Conservation (phyloP, 768 basidiomycete genomes). For the Lenzites betulinus region DNA sequence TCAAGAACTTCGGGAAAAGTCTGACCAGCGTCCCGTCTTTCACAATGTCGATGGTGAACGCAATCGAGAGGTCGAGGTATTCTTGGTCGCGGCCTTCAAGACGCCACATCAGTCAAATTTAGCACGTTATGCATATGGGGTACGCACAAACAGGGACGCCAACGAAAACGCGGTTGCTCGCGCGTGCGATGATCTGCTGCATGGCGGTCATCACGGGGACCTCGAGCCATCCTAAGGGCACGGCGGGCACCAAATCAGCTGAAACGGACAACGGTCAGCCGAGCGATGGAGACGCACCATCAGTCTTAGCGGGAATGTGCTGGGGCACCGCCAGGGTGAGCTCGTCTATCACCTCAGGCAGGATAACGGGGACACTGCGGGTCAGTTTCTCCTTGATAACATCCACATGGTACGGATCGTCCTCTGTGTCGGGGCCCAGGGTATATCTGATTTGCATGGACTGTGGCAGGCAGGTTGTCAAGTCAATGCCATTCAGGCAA, state of each 20-base stretch:
- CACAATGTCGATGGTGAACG: constrained; percentile 36
- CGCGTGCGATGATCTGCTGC: constrained; percentile 31
- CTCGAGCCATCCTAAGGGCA: constrained; percentile 30
- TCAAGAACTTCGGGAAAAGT: constrained; percentile 36
- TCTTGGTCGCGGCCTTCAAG: constrained; percentile 33
- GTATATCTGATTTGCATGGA: constrained; percentile 36
- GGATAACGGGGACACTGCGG: constrained; percentile 24
- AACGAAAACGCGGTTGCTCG: constrained; percentile 37
- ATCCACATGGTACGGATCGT: constrained; percentile 26
- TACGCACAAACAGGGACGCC: constrained; percentile 37
- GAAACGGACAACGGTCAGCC: background rate
- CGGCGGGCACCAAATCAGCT: background rate
- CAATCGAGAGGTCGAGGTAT: constrained; percentile 33
- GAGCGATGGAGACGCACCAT: constrained; percentile 10
- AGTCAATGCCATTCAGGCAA: constrained; percentile 8
- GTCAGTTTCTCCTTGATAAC: constrained; percentile 31
- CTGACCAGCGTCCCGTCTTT: constrained; percentile 32
- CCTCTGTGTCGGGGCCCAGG: constrained; percentile 27
- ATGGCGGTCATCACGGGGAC: constrained; percentile 24
- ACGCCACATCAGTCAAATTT: background rate
- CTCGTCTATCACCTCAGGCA: constrained; percentile 29
- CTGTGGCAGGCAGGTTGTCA: constrained; percentile 2
- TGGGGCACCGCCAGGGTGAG: constrained; percentile 28
- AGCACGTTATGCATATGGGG: too few relatives aligned
- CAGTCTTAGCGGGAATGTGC: constrained; percentile 28